Conservation (phyloP, 1,284 basidiomycete genomes). For the Mycosarcoma maydis region DNA sequence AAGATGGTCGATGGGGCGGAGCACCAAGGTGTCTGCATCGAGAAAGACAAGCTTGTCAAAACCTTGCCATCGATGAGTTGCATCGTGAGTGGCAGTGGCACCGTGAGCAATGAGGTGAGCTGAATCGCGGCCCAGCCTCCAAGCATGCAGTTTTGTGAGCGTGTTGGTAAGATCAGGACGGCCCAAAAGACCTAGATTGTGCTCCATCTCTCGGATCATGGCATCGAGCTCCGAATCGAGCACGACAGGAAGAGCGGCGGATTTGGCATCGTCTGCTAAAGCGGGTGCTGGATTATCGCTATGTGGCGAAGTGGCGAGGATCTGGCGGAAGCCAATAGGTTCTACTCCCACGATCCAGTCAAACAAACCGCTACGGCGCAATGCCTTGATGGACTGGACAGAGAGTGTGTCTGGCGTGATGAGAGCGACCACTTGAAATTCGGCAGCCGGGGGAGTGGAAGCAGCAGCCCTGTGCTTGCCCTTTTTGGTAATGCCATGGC, state of each 20-base stretch:
- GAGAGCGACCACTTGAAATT: slow-evolving; percentile 80
- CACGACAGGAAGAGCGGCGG: neutral
- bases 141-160: slow-evolving; percentile 93
- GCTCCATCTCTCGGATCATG: slow-evolving; percentile 68
- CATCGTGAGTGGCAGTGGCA: slow-evolving; percentile 1
- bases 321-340: slow-evolving; percentile 65
- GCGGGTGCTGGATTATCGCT: neutral
- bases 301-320: slow-evolving; percentile 26
- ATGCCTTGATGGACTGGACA: slow-evolving; percentile 81
- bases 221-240: slow-evolving; percentile 32
- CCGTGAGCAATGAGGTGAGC: slow-evolving; percentile 21
- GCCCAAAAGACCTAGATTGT: slow-evolving; percentile 84
- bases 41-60: slow-evolving; percentile 91
- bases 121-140: slow-evolving; percentile 74
- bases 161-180: slow-evolving; percentile 85
- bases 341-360: slow-evolving; percentile 87
- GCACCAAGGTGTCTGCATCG: slow-evolving; percentile 92
- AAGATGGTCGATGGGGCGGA: slow-evolving; percentile 68
- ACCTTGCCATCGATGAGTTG: slow-evolving; percentile 69
- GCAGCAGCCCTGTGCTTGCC: slow-evolving; percentile 7
- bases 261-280: neutral
- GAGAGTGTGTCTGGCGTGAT: slow-evolving; percentile 92
- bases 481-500: slow-evolving; percentile 34
- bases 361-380: slow-evolving; percentile 76
- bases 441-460: neutral